Evolutionary conservation across 495 filamentous ascomycete species (phyloP).

Genomic region (Cercophora scortea): DNA sequence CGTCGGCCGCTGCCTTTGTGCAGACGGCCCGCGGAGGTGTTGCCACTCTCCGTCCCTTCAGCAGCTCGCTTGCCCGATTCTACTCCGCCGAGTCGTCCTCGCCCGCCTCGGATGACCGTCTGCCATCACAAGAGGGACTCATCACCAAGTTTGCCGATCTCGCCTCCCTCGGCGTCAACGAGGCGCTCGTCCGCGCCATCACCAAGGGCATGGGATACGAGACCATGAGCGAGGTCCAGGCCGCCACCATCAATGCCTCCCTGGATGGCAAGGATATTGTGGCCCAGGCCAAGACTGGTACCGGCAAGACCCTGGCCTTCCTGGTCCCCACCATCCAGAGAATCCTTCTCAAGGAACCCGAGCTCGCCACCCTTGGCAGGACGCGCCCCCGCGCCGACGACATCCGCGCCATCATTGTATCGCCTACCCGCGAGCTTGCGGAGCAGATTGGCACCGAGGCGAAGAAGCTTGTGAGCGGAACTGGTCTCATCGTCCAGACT

Average conservation of each 20-base stretch:
- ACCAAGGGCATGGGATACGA: constrained; percentile 66
- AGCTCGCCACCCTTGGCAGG: constrained; percentile 26
- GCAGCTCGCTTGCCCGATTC: constrained; percentile 16
- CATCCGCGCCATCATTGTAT: constrained; percentile 84
- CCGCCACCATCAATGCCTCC: constrained; percentile 67
- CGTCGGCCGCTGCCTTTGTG: constrained; percentile 10
- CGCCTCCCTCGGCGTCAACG: constrained; percentile 51
- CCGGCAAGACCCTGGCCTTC: constrained; percentile 82
- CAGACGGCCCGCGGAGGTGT: constrained; percentile 6
- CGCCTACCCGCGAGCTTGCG: constrained; percentile 89
- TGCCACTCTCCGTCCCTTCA: constrained; percentile 10
- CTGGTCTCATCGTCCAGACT: constrained; percentile 67
- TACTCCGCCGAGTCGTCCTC: constrained; percentile 24
- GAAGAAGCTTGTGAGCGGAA: constrained; percentile 54
- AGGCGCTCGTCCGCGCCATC: constrained; percentile 58
- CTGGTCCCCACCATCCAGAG: constrained; percentile 68
- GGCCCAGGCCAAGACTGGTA: constrained; percentile 82
- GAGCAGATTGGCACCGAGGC: constrained; percentile 91
- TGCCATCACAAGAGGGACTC: not conserved
- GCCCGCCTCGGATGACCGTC: too few species aligned
- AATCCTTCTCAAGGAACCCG: constrained; percentile 53
- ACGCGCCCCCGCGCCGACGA: constrained; percentile 44
- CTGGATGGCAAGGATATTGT: constrained; percentile 79
- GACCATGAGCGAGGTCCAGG: constrained; percentile 91
- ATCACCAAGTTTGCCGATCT: constrained; percentile 69